These are phyloP conservation scores for Cocos nucifera DNA, from an alignment of 176 grass and related monocot species.

Conservation along the genomic window DNA sequence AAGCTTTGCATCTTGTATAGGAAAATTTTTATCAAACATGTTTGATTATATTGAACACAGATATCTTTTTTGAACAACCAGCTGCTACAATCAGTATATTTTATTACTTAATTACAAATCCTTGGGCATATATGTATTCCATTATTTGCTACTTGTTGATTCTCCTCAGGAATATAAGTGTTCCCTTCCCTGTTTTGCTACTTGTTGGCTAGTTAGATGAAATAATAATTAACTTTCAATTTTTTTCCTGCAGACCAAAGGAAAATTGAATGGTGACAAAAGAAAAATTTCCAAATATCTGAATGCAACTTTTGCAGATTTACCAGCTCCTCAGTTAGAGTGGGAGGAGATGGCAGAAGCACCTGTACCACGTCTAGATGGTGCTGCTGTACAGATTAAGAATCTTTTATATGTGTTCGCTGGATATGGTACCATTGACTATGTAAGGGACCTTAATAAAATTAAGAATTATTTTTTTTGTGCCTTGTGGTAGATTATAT, in stretches of 20 bases:
- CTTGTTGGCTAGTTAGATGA: background rate
- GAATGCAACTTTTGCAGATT: conserved; percentile 65
- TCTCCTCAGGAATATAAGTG: too few relatives aligned
- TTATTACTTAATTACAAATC: too few relatives aligned
- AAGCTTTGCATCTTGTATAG: too few relatives aligned
- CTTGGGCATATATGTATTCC: too few relatives aligned
- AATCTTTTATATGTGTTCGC: conserved; percentile 74
- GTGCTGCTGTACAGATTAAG: conserved; percentile 56
- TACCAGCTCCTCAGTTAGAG: conserved; percentile 45
- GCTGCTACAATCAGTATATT: too few relatives aligned
- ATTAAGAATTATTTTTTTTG: too few relatives aligned
- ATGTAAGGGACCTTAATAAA: conserved; percentile 31
- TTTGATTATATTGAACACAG: too few relatives aligned
- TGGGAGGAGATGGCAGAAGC: conserved; percentile 79
- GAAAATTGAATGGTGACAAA: conserved; percentile 18
- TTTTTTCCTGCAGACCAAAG: conserved; percentile 19
- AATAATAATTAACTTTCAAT: background rate
- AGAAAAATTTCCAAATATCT: conserved; percentile 5
- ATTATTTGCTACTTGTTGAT: too few relatives aligned
- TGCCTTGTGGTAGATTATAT: too few relatives aligned
- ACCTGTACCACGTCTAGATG: conserved; percentile 69
- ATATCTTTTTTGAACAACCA: too few relatives aligned
- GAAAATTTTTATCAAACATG: too few relatives aligned
- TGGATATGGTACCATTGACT: conserved; percentile 64
- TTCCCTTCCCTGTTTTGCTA: too few relatives aligned